Base-by-base conservation (phyloP, 176 grass and related monocot genomes). In the Sorghum bicolor region DNA sequence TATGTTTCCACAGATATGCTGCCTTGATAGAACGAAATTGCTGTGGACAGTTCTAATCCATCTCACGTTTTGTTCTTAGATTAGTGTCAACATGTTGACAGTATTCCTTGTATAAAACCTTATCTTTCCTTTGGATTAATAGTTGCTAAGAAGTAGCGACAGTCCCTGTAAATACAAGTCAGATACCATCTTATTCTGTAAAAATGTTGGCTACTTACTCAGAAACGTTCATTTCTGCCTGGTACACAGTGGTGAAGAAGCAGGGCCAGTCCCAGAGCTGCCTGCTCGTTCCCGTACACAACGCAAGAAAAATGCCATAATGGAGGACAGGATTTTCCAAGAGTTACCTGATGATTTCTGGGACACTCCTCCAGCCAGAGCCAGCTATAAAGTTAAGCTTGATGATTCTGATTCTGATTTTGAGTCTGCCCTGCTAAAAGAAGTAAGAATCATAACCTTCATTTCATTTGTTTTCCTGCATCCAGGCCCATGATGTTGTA, bases 161-260 rank as follows among this genome's bases (percentile, higher is more conserved):
- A 28, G 6, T 30, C 25, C 33, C 13, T 29, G 20, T 72, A 85
- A 70, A 64, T 17, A 72, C 33, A 55, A 39, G 32, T 74, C n/a
- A 50, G 10, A 43, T 75, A 15, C 30, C 53, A 37, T 81, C 61
- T 81, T 52, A 71, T 55, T 17, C 30, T 70, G 43, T 26, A 12
- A 13, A 73, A 12, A 0, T 55, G 17, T 72, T 60, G 38, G 29
- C 64, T 36, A 55, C 33, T 76, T 67, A 43, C 76, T 83, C n/a
- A 82, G 17, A 64, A 86, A 82, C 48, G 16, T 76, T 75, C 8
- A 67, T 44, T 75, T 84, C 8, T 87, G 82, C 20, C 17, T 91
- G 66, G 43, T 79, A 64, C 84, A 12, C 65, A 98, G 96, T 55
- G 96, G 96, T 45, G 78, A 93, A 87, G 91, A 95, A 86, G 83